Percentiles rank a stretch among this genome's conserved stretches.
Evolutionary conservation across 257 asterid species (phyloP).

Genomic region (Pogostemon cablin): DNA sequence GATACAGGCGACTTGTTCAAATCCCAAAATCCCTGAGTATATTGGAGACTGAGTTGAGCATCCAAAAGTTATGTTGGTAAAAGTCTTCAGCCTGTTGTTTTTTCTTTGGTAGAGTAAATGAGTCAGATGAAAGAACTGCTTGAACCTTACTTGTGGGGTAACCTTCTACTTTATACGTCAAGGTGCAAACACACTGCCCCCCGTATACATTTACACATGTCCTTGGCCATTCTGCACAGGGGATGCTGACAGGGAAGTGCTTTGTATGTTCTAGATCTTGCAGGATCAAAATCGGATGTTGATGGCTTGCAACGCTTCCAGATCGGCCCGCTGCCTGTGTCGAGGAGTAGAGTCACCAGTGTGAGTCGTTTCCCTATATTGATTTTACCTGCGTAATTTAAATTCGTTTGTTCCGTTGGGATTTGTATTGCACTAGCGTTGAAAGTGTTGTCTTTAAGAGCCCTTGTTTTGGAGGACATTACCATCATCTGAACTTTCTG

Average conservation of each 20-base stretch:
- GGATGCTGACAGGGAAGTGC: constrained; percentile 23
- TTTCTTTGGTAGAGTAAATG: constrained; percentile 7
- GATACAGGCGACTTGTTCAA: constrained; percentile 24
- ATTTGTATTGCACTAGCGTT: constrained; percentile 6
- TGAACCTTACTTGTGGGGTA: not conserved
- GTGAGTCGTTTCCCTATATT: constrained; percentile 22
- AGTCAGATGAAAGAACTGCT: constrained; percentile 22
- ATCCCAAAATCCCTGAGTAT: constrained; percentile 30
- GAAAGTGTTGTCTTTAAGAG: not conserved
- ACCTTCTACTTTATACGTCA: not conserved
- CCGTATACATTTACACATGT: constrained; percentile 14
- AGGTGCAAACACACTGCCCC: constrained; percentile 26
- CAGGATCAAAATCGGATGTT: constrained; percentile 3
- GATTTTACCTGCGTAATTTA: constrained; percentile 23
- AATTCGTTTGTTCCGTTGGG: not conserved
- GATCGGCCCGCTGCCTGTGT: constrained; percentile 33
- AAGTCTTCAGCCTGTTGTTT: not conserved
- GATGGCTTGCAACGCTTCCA: constrained; percentile 29
- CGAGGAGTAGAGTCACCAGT: constrained; percentile 27
- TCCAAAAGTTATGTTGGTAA: constrained; percentile 30
- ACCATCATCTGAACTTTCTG: constrained; percentile 26
- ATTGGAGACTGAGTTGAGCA: constrained; percentile 24
- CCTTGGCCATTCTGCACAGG: not conserved
- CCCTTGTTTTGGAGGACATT: constrained; percentile 29
- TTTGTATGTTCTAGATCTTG: constrained; percentile 18